Evolutionary conservation across 176 grass and related monocot species (phyloP).

Genomic region (Lolium rigidum): DNA sequence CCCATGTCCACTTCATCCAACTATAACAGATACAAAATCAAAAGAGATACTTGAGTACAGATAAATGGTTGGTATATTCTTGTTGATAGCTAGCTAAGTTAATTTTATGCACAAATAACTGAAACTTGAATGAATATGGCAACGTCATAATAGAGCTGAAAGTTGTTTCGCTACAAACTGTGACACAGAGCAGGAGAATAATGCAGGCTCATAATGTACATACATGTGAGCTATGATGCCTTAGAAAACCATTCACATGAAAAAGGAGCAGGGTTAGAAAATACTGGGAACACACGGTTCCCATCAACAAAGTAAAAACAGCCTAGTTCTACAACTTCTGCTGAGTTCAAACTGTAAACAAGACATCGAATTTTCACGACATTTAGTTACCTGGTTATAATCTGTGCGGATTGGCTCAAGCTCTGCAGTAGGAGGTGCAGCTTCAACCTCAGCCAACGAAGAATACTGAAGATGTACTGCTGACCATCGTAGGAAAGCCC

Average conservation of each 20-base stretch:
- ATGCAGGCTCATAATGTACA: neutral
- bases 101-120: slow-evolving; percentile 21
- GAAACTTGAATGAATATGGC: neutral
- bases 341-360: slow-evolving; percentile 14
- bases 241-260: neutral
- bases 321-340: neutral
- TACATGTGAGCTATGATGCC: neutral
- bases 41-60: slow-evolving; percentile 16
- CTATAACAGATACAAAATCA: slow-evolving; percentile 56
- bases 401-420: slow-evolving; percentile 87
- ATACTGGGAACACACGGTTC: neutral
- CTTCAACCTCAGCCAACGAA: slow-evolving; percentile 93
- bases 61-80: slow-evolving; percentile 4
- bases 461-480: slow-evolving; percentile 86
- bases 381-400: slow-evolving; percentile 75
- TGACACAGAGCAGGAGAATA: neutral
- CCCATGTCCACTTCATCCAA: slow-evolving; percentile 99
- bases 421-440: slow-evolving; percentile 96
- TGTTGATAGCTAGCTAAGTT: neutral
- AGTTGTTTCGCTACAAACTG: neutral
- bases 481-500: slow-evolving; percentile 88
- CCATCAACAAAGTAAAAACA: neutral
- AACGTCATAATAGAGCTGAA: slow-evolving; percentile 3
- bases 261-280: neutral
- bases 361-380: neutral